Conservation (phyloP, 2,329 filamentous ascomycete genomes). For the Ceratocystis albifundus region DNA sequence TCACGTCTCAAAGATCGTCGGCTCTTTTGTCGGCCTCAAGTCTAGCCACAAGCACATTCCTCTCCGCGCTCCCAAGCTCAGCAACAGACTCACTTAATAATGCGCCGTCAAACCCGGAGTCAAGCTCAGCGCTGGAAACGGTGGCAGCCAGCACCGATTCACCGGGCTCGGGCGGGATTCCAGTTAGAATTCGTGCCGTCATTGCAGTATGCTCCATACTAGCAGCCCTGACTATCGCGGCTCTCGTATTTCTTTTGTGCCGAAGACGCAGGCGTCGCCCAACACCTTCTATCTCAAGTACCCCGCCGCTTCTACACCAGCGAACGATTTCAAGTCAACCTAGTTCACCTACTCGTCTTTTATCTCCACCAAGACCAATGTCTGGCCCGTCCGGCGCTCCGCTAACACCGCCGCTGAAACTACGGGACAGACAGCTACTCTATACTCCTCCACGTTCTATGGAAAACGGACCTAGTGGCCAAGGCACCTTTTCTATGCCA, state of each 20-base stretch:
- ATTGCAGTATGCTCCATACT: constrained; percentile 19
- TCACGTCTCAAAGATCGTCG: not conserved
- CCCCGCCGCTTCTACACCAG: constrained; percentile 10
- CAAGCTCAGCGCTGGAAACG: not conserved
- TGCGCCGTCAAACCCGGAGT: not conserved
- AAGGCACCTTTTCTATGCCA: constrained; percentile 16
- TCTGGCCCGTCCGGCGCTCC: not conserved
- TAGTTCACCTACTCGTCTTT: not conserved
- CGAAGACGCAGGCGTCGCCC: constrained; percentile 2
- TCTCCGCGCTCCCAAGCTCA: not conserved
- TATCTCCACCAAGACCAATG: constrained; percentile 13
- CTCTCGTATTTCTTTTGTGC: constrained; percentile 17
- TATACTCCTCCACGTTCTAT: constrained; percentile 21
- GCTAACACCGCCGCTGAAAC: constrained; percentile 16
- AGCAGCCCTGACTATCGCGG: constrained; percentile 9
- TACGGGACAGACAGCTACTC: constrained; percentile 19
- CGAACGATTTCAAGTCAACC: constrained; percentile 12
- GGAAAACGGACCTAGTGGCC: constrained; percentile 15
- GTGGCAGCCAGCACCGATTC: not conserved
- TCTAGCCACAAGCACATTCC: not conserved
- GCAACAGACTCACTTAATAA: not conserved
- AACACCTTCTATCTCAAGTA: constrained; percentile 11
- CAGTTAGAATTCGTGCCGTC: constrained; percentile 14
- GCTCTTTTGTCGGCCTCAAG: not conserved
- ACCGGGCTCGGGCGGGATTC: constrained; percentile 2